A percentile compares a stretch with the other conserved stretches of the same genome.
Conservation (phyloP, 805 yeast species). For the Pichia manshurica region DNA sequence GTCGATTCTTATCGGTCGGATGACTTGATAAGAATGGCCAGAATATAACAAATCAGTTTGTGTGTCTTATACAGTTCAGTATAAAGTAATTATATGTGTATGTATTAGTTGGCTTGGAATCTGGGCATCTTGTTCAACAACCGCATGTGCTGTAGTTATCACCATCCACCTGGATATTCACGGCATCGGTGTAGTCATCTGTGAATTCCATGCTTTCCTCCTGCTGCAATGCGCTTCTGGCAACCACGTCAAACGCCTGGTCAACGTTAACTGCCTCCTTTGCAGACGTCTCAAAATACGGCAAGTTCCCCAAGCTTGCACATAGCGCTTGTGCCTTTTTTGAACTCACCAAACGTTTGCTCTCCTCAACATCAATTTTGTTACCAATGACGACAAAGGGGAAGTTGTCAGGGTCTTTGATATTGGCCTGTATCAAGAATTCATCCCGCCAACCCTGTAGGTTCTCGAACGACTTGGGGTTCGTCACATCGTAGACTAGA, state of each 20-base stretch:
- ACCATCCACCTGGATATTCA: conserved; percentile 86
- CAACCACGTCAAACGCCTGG: conserved; percentile 92
- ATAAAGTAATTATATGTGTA: too few species aligned
- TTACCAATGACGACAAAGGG: conserved; percentile 95
- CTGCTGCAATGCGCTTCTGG: conserved; percentile 91
- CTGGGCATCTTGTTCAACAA: conserved; percentile 32
- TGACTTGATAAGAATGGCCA: not conserved
- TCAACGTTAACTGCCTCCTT: conserved; percentile 94
- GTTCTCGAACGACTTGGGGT: conserved; percentile 86
- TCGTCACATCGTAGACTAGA: conserved; percentile 90
- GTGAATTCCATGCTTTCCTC: conserved; percentile 86
- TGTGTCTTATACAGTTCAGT: too few species aligned
- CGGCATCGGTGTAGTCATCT: conserved; percentile 94
- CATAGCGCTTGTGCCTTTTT: conserved; percentile 44
- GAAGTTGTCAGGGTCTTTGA: conserved; percentile 88
- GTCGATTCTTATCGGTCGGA: too few species aligned
- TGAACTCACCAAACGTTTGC: conserved; percentile 64
- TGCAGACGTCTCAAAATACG: conserved; percentile 96
- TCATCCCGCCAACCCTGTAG: conserved; percentile 93
- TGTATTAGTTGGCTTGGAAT: too few species aligned
- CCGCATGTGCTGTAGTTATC: conserved; percentile 66
- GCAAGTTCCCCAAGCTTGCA: conserved; percentile 57
- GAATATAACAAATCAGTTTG: too few species aligned
- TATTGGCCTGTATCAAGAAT: conserved; percentile 88
- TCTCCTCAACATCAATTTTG: conserved; percentile 90